Conservation (phyloP, 2,329 filamentous ascomycete species). For the Ophiocordyceps sinensis region DNA sequence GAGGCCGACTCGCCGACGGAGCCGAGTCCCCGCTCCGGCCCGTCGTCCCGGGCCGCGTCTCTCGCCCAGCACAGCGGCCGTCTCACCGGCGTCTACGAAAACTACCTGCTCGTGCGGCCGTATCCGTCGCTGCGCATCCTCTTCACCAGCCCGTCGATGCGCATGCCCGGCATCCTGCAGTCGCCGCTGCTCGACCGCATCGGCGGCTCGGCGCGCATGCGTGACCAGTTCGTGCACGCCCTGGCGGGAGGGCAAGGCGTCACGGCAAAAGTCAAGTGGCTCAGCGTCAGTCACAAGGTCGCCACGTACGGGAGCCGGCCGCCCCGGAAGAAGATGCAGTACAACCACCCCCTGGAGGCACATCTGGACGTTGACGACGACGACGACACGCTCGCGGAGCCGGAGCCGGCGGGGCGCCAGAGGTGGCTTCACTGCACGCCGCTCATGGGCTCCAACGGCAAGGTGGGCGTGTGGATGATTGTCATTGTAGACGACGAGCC, state of each 20-base stretch:
- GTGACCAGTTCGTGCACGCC: constrained; percentile 37
- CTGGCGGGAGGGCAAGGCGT: constrained; percentile 55
- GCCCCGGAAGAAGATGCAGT: constrained; percentile 2
- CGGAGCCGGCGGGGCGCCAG: constrained; percentile 36
- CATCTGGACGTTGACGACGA: constrained; percentile 6
- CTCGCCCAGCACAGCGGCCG: constrained; percentile 9
- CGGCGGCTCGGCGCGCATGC: constrained; percentile 31
- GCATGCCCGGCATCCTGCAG: constrained; percentile 53
- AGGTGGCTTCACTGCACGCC: constrained; percentile 69
- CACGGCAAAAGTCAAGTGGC: constrained; percentile 47
- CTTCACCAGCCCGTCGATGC: constrained; percentile 53
- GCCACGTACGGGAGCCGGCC: constrained; percentile 1
- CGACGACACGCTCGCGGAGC: constrained; percentile 1
- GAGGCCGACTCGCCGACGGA: constrained; percentile 2
- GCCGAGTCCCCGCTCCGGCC: neutral
- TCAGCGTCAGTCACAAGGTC: constrained; percentile 2
- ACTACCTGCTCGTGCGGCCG: constrained; percentile 52
- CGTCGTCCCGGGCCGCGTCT: neutral
- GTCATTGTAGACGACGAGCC: constrained; percentile 53
- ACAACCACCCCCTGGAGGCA: constrained; percentile 39
- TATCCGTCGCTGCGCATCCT: constrained; percentile 51
- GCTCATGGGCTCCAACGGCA: constrained; percentile 47
- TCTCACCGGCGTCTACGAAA: constrained; percentile 24
- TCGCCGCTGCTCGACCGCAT: constrained; percentile 40
- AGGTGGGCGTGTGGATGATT: constrained; percentile 66